A percentile compares a stretch with the other conserved stretches of the same genome.
These are phyloP conservation scores for Fonsecaea nubica DNA, from an alignment of 2,329 filamentous ascomycete genomes.

Conservation along the genomic window DNA sequence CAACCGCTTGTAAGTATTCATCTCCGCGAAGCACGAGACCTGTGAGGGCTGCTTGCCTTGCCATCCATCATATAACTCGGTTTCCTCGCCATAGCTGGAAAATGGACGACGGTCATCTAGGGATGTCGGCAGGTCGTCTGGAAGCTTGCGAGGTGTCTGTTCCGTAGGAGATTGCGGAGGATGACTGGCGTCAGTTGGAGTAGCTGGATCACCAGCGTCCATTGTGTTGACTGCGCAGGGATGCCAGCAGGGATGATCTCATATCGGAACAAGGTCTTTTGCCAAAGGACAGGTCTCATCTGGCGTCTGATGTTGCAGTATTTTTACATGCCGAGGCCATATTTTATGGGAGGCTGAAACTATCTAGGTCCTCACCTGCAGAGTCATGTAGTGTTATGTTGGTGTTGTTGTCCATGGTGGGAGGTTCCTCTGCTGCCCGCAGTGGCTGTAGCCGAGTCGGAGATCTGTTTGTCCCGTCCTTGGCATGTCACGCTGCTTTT, in stretches of 20 bases:
- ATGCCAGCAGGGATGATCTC: slow-evolving; percentile 8
- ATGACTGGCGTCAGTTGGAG: slow-evolving; percentile 17
- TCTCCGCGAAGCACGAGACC: slow-evolving; percentile 22
- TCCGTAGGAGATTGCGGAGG: slow-evolving; percentile 28
- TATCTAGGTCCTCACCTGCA: background rate
- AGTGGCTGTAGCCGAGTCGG: slow-evolving; percentile 1
- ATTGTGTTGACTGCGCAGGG: slow-evolving; percentile 26
- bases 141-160: slow-evolving; percentile 59
- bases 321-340: slow-evolving; percentile 1
- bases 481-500: background rate
- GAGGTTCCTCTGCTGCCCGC: background rate
- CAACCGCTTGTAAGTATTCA: slow-evolving; percentile 18
- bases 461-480: background rate
- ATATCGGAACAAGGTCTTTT: slow-evolving; percentile 24
- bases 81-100: slow-evolving; percentile 74
- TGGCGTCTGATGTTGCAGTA: background rate
- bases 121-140: slow-evolving; percentile 85
- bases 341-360: background rate
- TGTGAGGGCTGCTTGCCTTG: slow-evolving; percentile 68
- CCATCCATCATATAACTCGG: slow-evolving; percentile 99
- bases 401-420: background rate
- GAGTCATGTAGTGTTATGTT: background rate
- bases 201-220: slow-evolving; percentile 30
- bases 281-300: background rate
- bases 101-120: slow-evolving; percentile 83